Evolutionary conservation across 2,329 filamentous ascomycete genomes (phyloP).

Genomic region (Metarhizium anisopliae): DNA sequence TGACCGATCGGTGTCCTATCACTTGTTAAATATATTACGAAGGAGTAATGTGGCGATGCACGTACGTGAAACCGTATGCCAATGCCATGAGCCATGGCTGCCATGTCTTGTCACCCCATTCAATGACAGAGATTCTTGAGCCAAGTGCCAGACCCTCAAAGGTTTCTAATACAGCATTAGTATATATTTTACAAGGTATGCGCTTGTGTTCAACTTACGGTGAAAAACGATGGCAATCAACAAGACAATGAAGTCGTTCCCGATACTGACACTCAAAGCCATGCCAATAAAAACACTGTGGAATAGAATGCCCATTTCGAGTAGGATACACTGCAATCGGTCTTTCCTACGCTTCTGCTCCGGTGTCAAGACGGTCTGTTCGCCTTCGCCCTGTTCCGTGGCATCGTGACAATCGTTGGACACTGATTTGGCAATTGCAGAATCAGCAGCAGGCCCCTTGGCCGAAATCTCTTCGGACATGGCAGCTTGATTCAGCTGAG

Average conservation of each 20-base stretch:
- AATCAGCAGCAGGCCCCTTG: background rate
- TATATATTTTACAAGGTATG: background rate
- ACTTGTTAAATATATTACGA: background rate
- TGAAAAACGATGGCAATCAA: slow-evolving; percentile 73
- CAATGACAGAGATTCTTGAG: slow-evolving; percentile 51
- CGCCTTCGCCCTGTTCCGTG: slow-evolving; percentile 7
- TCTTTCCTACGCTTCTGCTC: slow-evolving; percentile 54
- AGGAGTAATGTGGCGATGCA: background rate
- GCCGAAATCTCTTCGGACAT: slow-evolving; percentile 3
- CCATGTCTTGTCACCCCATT: slow-evolving; percentile 27
- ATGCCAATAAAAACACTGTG: slow-evolving; percentile 72
- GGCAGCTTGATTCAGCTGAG: slow-evolving; percentile 15
- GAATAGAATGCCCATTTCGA: slow-evolving; percentile 63
- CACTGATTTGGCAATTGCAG: background rate
- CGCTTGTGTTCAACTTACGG: slow-evolving; percentile 18
- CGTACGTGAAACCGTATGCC: slow-evolving; percentile 42
- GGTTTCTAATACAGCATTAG: slow-evolving; percentile 19
- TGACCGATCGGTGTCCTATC: slow-evolving; percentile 57
- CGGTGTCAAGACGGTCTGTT: slow-evolving; percentile 22
- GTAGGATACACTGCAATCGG: slow-evolving; percentile 65
- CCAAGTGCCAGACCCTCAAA: slow-evolving; percentile 54
- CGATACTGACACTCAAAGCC: slow-evolving; percentile 70
- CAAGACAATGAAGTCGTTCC: slow-evolving; percentile 68
- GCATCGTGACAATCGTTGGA: background rate
- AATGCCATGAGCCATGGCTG: slow-evolving; percentile 49